Evolutionary conservation across 2,329 filamentous ascomycete genomes (phyloP), one percentile per base, ranked within the genome.

Genomic region (Monilinia fructigena): DNA sequence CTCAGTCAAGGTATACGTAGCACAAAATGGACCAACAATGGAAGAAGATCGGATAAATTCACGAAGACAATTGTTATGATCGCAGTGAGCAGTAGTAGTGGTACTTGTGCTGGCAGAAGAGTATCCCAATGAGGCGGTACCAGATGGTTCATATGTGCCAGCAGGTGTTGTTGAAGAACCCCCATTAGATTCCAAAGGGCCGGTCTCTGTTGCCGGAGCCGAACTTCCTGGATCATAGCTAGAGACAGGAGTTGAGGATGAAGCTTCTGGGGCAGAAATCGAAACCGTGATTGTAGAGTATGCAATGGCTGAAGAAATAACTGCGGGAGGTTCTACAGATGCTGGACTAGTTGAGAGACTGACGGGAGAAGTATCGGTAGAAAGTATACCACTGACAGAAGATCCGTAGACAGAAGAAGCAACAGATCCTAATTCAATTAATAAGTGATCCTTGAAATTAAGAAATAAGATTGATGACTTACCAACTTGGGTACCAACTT

Each of bases 31-130:
- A 23, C 45, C 55, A 35, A 69, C 71, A 16, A 65, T 40, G 1
- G 59, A 45, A 42, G 71, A 72, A 20, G 69, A 67, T 56, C 66
- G 55, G 18, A 71, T 68, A 18, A 72, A 40, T 65, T 74, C 70
- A 40, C 73, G 71, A 55, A 72, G 67, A 52, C 73, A 74, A 48
- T 74, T 74, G 52, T 74, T 67, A 12, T 69, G 70, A 48, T 72
- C 64, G 28, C 73, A 74, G 20, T 70, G 65, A 12, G 61, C 48
- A 10, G 64, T n/a, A 53, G 54, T 28, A 3, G 66, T 35, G 28
- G 62, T 55, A 28, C 67, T 68, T 11, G 66, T n/a, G 10, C 35
- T 16, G 7, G 64, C 11, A 48, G 47, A 28, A 50, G 58, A 50
- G 16, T 50, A 38, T 14, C 18, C 20, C 4, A 40, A 31, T 14